Evolutionary conservation across 2,329 filamentous ascomycete genomes (phyloP).

Genomic region (Penicillium oxalicum): DNA sequence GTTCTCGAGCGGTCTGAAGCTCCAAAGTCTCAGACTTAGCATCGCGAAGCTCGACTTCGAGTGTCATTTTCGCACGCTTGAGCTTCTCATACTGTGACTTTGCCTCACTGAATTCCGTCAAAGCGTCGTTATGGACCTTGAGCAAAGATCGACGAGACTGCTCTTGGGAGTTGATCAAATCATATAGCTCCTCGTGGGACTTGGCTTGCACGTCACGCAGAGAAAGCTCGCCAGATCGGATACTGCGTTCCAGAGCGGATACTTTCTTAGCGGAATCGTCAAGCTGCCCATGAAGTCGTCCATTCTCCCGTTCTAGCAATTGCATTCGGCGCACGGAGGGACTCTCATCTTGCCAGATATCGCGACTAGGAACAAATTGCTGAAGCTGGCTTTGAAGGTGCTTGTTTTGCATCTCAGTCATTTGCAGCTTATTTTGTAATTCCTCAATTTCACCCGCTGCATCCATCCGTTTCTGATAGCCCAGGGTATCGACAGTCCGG

Average conservation of each 20-base stretch:
- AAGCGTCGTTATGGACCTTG: conserved; percentile 76
- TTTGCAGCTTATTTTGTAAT: conserved; percentile 86
- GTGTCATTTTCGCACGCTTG: conserved; percentile 68
- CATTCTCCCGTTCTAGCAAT: conserved; percentile 89
- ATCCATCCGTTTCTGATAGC: conserved; percentile 84
- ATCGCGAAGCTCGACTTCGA: conserved; percentile 86
- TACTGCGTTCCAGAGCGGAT: conserved; percentile 77
- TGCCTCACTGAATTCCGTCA: conserved; percentile 77
- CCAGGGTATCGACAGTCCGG: conserved; percentile 73
- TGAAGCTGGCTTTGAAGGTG: conserved; percentile 86
- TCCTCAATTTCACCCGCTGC: conserved; percentile 85
- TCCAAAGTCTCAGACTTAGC: conserved; percentile 77
- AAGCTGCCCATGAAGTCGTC: conserved; percentile 83
- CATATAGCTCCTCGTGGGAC: conserved; percentile 89
- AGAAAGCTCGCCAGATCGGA: conserved; percentile 80
- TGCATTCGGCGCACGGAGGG: conserved; percentile 76
- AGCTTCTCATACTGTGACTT: conserved; percentile 83
- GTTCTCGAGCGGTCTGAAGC: conserved; percentile 68
- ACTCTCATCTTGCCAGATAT: conserved; percentile 64
- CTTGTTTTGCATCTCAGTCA: conserved; percentile 90
- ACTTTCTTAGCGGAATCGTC: conserved; percentile 93
- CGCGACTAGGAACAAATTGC: conserved; percentile 56
- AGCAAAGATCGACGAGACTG: conserved; percentile 76
- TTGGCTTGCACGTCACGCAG: conserved; percentile 86
- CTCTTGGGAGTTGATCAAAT: conserved; percentile 88